These are phyloP conservation scores for Linanthus parryae DNA, from an alignment of 148 eudicot genomes.

Conservation along the genomic window DNA sequence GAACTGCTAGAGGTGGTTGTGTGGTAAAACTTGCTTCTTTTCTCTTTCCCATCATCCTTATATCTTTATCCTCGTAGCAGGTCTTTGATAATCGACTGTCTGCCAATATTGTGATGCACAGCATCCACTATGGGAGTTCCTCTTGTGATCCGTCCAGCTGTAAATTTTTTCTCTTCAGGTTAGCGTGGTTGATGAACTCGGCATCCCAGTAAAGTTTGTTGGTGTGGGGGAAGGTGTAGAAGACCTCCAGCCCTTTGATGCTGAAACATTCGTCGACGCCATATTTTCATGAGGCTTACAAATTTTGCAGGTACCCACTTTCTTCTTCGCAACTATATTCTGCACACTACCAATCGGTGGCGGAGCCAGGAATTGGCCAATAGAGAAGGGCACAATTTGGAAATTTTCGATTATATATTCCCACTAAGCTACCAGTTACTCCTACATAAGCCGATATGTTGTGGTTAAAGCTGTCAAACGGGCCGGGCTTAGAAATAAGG, in stretches of 20 bases:
- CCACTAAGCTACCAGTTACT: too few species aligned
- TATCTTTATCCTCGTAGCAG: constrained; percentile 1
- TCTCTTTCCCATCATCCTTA: constrained; percentile 2
- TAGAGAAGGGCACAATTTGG: too few species aligned
- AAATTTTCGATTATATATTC: too few species aligned
- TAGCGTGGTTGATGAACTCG: constrained; percentile 94
- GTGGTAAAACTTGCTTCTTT: constrained; percentile 49
- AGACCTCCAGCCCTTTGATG: constrained; percentile 95
- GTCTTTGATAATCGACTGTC: too few species aligned
- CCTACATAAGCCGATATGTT: too few species aligned
- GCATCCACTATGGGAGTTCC: too few species aligned
- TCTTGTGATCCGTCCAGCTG: neutral
- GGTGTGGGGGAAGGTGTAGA: constrained; percentile 98
- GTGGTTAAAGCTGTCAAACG: too few species aligned
- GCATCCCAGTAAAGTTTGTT: constrained; percentile 96
- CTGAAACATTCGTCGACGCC: constrained; percentile 83
- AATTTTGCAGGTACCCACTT: constrained; percentile 10
- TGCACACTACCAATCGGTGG: too few species aligned
- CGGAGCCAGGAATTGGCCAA: too few species aligned
- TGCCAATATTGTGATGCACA: too few species aligned
- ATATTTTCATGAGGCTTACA: constrained; percentile 53
- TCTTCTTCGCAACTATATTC: neutral
- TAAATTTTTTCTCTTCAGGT: constrained; percentile 44
- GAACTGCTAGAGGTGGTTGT: constrained; percentile 99
- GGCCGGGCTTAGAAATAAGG: too few species aligned